Percentiles rank a stretch among this genome's conserved stretches.
Conservation (phyloP, 2,329 filamentous ascomycete genomes). For the Rutstroemia sp. region DNA sequence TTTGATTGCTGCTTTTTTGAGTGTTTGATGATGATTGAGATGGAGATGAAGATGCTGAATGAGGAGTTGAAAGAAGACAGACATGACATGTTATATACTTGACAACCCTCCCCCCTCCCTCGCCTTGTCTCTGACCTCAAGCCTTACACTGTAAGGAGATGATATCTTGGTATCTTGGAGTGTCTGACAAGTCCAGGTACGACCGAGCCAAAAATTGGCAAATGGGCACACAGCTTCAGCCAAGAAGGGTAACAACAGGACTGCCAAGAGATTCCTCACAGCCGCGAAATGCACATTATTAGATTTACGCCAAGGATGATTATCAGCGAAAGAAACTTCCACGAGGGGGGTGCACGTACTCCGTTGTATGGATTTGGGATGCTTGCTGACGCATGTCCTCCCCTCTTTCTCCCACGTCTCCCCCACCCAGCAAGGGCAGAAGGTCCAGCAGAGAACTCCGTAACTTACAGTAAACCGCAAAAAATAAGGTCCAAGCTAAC, state of each 20-base stretch:
- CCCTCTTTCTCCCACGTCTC: too few species aligned
- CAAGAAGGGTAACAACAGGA: slow-evolving; percentile 2
- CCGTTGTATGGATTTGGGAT: too few species aligned
- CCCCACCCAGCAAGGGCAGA: too few species aligned
- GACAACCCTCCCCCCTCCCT: not conserved
- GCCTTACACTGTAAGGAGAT: not conserved
- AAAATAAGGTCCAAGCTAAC: not conserved
- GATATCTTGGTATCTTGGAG: not conserved
- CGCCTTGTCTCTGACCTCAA: not conserved
- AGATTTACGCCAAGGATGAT: not conserved
- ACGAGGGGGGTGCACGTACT: not conserved
- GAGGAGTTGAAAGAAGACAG: slow-evolving; percentile 5
- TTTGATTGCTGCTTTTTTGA: not conserved
- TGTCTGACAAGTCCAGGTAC: slow-evolving; percentile 7
- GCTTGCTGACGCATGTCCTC: too few species aligned
- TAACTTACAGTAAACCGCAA: not conserved
- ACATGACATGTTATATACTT: slow-evolving; percentile 4
- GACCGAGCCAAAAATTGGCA: not conserved
- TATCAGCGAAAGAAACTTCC: not conserved
- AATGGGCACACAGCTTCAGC: slow-evolving; percentile 7
- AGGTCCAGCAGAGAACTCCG: not conserved
- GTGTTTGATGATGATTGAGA: not conserved
- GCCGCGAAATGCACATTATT: not conserved
- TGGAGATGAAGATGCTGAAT: not conserved
- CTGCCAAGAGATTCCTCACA: not conserved